A percentile compares a stretch with the other conserved stretches of the same genome.
phyloP scores from a whole-genome alignment of 2,329 filamentous ascomycete species.

The Fusarium sp. region DNA sequence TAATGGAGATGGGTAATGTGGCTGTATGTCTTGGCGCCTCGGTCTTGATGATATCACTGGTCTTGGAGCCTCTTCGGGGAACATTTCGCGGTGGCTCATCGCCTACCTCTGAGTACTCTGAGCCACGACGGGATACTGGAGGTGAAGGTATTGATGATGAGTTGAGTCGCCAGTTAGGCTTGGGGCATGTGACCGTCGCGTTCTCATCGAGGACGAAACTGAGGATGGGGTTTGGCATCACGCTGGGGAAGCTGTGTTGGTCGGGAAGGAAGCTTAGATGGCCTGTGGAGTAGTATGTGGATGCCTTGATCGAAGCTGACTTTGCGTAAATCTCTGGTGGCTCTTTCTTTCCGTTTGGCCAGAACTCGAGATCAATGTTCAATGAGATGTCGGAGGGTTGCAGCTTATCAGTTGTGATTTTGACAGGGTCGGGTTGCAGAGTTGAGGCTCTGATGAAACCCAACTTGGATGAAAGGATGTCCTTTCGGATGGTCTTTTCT shows the following conservation, averaged over 20 bases:
- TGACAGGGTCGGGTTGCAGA: slow-evolving; percentile 24
- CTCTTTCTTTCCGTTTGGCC: slow-evolving; percentile 18
- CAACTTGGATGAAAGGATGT: slow-evolving; percentile 21
- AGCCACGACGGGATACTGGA: slow-evolving; percentile 11
- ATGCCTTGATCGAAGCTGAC: slow-evolving; percentile 27
- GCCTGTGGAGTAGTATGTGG: slow-evolving; percentile 28
- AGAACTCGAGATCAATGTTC: slow-evolving; percentile 32
- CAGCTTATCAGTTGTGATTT: slow-evolving; percentile 31
- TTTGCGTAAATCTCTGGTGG: slow-evolving; percentile 29
- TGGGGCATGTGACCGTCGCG: background rate
- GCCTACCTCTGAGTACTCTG: background rate
- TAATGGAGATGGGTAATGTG: slow-evolving; percentile 6
- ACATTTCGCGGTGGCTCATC: background rate
- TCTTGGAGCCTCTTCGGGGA: background rate
- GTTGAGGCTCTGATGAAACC: slow-evolving; percentile 28
- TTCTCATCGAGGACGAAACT: slow-evolving; percentile 31
- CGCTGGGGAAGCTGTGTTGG: slow-evolving; percentile 21
- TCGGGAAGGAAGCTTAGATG: slow-evolving; percentile 34
- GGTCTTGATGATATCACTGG: slow-evolving; percentile 4
- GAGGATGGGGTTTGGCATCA: slow-evolving; percentile 16
- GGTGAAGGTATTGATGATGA: background rate
- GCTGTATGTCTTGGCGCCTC: slow-evolving; percentile 10
- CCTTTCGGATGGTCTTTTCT: slow-evolving; percentile 31
- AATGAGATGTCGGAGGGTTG: slow-evolving; percentile 14
- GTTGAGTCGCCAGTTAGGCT: background rate